A percentile compares a stretch with the other conserved stretches of the same genome.
phyloP scores from a whole-genome alignment of 306 rosid species.

The Gastrolobium bilobum region DNA sequence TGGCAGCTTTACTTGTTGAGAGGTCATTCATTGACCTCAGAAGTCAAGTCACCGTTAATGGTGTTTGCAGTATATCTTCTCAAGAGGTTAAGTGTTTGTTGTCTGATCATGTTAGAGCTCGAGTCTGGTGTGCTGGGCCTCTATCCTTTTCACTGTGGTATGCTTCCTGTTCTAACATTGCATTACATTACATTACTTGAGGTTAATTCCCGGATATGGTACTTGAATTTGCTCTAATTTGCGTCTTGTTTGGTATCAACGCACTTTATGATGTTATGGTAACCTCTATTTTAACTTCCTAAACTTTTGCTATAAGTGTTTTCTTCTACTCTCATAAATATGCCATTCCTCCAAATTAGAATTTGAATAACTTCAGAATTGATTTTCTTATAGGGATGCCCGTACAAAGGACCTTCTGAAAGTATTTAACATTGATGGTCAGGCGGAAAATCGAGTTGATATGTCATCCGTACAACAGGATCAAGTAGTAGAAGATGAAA shows the following conservation, averaged over 20 bases:
- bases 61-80: conserved; percentile 91
- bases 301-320: neutral
- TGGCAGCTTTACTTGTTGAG: conserved; percentile 98
- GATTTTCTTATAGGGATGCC: conserved; percentile 79
- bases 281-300: neutral
- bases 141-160: conserved; percentile 92
- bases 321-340: conserved; percentile 13
- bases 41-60: conserved; percentile 89
- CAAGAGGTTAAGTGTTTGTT: conserved; percentile 89
- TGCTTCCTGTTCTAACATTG: conserved; percentile 31
- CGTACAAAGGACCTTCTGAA: conserved; percentile 90
- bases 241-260: neutral
- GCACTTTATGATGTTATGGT: neutral
- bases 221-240: conserved; percentile 11
- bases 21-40: conserved; percentile 86
- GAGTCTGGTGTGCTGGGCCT: conserved; percentile 86
- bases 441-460: conserved; percentile 86
- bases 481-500: conserved; percentile 85
- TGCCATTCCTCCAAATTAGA: conserved; percentile 3
- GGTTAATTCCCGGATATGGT: neutral
- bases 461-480: conserved; percentile 80
- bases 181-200: neutral
- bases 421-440: conserved; percentile 94
- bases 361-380: conserved; percentile 32
- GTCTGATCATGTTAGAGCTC: conserved; percentile 75